Conservation (phyloP, 2,329 filamentous ascomycete species). For the Stachybotrys chartarum region DNA sequence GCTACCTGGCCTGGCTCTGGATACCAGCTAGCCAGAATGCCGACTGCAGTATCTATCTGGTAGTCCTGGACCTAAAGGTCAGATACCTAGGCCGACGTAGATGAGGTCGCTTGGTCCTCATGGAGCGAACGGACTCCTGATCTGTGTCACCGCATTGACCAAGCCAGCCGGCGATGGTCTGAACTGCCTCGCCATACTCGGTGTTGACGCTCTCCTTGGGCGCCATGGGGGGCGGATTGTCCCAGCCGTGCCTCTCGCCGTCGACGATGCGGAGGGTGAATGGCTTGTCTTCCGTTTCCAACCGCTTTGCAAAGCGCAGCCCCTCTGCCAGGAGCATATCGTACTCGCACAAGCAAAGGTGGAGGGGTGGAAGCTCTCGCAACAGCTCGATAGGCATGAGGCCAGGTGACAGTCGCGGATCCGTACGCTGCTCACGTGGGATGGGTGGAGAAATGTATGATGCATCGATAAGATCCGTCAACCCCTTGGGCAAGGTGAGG, state of each 20-base stretch:
- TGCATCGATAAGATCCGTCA: constrained; percentile 58
- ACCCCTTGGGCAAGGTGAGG: constrained; percentile 46
- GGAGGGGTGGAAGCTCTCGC: constrained; percentile 42
- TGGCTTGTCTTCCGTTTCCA: constrained; percentile 29
- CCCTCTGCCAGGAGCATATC: constrained; percentile 59
- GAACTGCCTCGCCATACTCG: constrained; percentile 38
- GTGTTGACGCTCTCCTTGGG: constrained; percentile 35
- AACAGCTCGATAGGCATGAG: constrained; percentile 48
- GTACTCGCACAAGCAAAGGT: constrained; percentile 56
- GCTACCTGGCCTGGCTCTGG: neutral
- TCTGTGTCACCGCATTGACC: constrained; percentile 29
- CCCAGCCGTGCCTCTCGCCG: constrained; percentile 41
- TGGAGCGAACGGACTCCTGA: constrained; percentile 24
- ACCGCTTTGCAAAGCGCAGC: constrained; percentile 51
- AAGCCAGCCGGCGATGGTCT: constrained; percentile 33
- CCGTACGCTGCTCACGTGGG: constrained; percentile 34
- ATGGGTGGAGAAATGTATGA: constrained; percentile 51
- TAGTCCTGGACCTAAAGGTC: constrained; percentile 23
- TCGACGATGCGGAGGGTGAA: constrained; percentile 35
- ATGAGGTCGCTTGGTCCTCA: constrained; percentile 22
- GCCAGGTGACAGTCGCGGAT: constrained; percentile 52
- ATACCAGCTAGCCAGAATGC: neutral
- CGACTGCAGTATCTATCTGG: constrained; percentile 11
- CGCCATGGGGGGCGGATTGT: constrained; percentile 36
- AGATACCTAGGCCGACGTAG: constrained; percentile 23